Evolutionary conservation across 2,329 filamentous ascomycete genomes (phyloP), one percentile per base, ranked within the genome.

Genomic region (Aspergillus fructus): DNA sequence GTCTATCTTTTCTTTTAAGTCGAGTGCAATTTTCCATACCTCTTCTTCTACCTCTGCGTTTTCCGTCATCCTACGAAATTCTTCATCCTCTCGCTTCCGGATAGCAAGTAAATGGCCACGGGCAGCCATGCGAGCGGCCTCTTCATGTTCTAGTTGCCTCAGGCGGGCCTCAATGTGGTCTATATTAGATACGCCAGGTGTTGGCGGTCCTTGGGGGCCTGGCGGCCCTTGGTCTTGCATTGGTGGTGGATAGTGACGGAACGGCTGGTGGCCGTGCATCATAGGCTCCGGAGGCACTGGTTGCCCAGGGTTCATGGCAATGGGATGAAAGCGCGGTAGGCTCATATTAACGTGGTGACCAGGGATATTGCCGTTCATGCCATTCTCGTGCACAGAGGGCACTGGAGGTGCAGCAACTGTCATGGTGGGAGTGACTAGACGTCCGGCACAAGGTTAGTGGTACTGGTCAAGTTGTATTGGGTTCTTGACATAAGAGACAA

Each of bases 11-110:
- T 19, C 2, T 19, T 19, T 19, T 27, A 8, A n/a, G 17, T n/a
- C n/a, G 43, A 8, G 21, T 8, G 24, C 39, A 47, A 11, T 11
- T 56, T 61, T 56, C 42, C 63, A 61, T 72, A 76, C 74, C 70
- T 75, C 73, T 68, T 76, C 73, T 62, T 76, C 73, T 11, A 64
- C 68, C 58, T 76, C 74, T 9, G 73, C 73, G 62, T 65, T 67
- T 57, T 75, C 73, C 2, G 74, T 74, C 65, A 75, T 66, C 62
- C 69, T 66, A 56, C 73, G 71, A 46, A 76, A 76, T 40, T 75
- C 74, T 40, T 76, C 74, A 52, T 76, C 73, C 55, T 76, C 74
- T 13, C 71, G 71, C 59, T 74, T 75, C 41, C 74, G 70, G 24
- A 74, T 63, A 12, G 70, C 68, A 50, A 76, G 66, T 33, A 74